Conservation (phyloP, 2,329 filamentous ascomycete genomes). For the Sporothrix inflata region DNA sequence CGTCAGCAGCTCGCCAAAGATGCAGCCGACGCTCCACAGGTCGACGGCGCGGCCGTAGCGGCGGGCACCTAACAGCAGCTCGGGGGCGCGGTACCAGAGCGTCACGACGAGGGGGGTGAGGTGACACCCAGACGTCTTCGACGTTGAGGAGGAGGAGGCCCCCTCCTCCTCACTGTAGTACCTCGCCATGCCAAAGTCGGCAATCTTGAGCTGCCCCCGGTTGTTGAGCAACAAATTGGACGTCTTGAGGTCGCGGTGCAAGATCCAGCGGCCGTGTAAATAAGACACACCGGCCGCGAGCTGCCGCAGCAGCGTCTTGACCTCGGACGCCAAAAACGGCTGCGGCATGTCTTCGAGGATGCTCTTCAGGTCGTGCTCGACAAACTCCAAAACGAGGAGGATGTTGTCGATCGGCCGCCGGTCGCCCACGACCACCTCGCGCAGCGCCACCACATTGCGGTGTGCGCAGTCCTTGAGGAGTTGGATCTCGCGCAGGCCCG, state of each 20-base stretch:
- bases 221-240: slow-evolving; percentile 95
- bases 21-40: slow-evolving; percentile 95
- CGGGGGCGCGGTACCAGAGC: slow-evolving; percentile 92
- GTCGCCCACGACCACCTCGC: slow-evolving; percentile 82
- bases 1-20: slow-evolving; percentile 87
- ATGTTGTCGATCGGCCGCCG: slow-evolving; percentile 63
- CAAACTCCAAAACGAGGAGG: slow-evolving; percentile 94
- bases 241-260: slow-evolving; percentile 92
- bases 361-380: slow-evolving; percentile 95
- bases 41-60: slow-evolving; percentile 79
- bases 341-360: slow-evolving; percentile 93
- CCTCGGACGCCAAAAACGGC: slow-evolving; percentile 88
- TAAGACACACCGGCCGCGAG: slow-evolving; percentile 79
- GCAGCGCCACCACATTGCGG: slow-evolving; percentile 77
- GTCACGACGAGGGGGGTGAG: slow-evolving; percentile 94
- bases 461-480: slow-evolving; percentile 81
- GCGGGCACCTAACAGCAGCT: slow-evolving; percentile 80
- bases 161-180: slow-evolving; percentile 67
- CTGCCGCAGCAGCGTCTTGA: slow-evolving; percentile 87
- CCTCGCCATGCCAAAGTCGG: slow-evolving; percentile 97
- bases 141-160: not conserved
- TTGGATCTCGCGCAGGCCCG: slow-evolving; percentile 90
- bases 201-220: slow-evolving; percentile 90
- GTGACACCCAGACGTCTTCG: slow-evolving; percentile 44
- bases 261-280: slow-evolving; percentile 86